Conservation (phyloP, 2,329 filamentous ascomycete genomes). For the Xylariaceae sp. region DNA sequence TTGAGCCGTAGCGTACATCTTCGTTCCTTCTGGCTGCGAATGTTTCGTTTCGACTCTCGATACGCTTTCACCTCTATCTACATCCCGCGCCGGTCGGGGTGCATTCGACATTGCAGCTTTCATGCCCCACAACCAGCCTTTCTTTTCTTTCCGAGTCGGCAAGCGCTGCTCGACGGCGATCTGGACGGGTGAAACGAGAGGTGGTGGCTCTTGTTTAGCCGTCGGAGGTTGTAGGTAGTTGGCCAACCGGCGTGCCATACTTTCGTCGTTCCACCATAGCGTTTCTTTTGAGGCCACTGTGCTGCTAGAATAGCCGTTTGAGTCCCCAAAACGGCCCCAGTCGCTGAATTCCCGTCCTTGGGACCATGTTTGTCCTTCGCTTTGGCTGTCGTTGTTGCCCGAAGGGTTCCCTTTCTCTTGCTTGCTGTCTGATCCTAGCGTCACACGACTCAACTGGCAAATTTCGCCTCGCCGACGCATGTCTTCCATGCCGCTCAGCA, state of each 20-base stretch:
- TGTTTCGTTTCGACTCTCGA: constrained; percentile 18
- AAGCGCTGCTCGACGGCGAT: constrained; percentile 28
- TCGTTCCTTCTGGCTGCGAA: constrained; percentile 18
- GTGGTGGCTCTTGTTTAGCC: constrained; percentile 4
- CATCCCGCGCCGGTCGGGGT: constrained; percentile 1
- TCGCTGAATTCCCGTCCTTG: constrained; percentile 37
- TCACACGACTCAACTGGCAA: constrained; percentile 22
- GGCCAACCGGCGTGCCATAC: constrained; percentile 43
- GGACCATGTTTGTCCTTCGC: constrained; percentile 11
- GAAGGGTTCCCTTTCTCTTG: constrained; percentile 2
- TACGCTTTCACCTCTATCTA: not conserved
- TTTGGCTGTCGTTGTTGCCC: not conserved
- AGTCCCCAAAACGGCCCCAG: constrained; percentile 42
- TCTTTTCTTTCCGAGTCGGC: constrained; percentile 32
- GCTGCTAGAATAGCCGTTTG: constrained; percentile 5
- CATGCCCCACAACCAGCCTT: constrained; percentile 30
- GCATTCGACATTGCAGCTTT: constrained; percentile 8
- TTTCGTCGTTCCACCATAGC: constrained; percentile 47
- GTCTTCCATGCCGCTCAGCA: constrained; percentile 27
- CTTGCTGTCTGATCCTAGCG: constrained; percentile 5
- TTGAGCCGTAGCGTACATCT: constrained; percentile 41
- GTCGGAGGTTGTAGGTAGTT: constrained; percentile 38
- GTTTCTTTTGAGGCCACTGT: constrained; percentile 4
- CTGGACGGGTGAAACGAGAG: constrained; percentile 23
- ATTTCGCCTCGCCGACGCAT: constrained; percentile 27